Evolutionary conservation across 2,329 filamentous ascomycete genomes (phyloP).

Genomic region (Parastagonospora avenae): DNA sequence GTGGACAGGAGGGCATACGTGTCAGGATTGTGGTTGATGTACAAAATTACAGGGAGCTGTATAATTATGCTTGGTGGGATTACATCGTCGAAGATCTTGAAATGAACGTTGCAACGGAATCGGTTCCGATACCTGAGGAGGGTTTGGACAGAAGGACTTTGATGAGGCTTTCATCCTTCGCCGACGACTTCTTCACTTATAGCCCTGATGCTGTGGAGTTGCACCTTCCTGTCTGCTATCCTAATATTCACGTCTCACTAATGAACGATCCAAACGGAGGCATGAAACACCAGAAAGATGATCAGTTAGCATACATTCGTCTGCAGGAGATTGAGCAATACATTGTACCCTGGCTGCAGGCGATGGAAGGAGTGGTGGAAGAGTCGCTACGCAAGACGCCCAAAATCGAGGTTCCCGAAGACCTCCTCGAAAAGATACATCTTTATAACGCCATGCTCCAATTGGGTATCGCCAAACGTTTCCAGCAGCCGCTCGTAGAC

Average conservation of each 20-base stretch:
- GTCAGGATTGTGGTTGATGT: slow-evolving; percentile 8
- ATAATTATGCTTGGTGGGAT: neutral
- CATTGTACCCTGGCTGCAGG: slow-evolving; percentile 22
- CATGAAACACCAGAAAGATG: neutral
- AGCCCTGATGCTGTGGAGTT: slow-evolving; percentile 8
- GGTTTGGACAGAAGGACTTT: slow-evolving; percentile 15
- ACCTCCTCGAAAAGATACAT: slow-evolving; percentile 20
- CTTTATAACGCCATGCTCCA: slow-evolving; percentile 29
- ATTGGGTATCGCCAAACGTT: slow-evolving; percentile 12
- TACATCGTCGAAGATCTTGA: neutral
- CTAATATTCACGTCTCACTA: neutral
- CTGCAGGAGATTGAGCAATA: slow-evolving; percentile 7
- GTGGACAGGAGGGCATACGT: neutral
- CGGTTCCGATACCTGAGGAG: neutral
- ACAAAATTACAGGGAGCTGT: slow-evolving; percentile 3
- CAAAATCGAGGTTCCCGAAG: slow-evolving; percentile 6
- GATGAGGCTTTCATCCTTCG: slow-evolving; percentile 13
- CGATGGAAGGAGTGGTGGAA: slow-evolving; percentile 3
- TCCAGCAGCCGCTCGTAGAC: slow-evolving; percentile 17
- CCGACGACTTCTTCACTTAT: slow-evolving; percentile 16
- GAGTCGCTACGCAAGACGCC: neutral
- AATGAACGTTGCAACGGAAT: neutral
- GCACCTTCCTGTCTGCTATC: slow-evolving; percentile 16
- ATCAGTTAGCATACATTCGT: slow-evolving; percentile 16
- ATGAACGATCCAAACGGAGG: neutral